Evolutionary conservation across 106 monocot genomes (phyloP), one percentile per base, ranked within the genome.

Genomic region (Alisma plantagoaquatica): DNA sequence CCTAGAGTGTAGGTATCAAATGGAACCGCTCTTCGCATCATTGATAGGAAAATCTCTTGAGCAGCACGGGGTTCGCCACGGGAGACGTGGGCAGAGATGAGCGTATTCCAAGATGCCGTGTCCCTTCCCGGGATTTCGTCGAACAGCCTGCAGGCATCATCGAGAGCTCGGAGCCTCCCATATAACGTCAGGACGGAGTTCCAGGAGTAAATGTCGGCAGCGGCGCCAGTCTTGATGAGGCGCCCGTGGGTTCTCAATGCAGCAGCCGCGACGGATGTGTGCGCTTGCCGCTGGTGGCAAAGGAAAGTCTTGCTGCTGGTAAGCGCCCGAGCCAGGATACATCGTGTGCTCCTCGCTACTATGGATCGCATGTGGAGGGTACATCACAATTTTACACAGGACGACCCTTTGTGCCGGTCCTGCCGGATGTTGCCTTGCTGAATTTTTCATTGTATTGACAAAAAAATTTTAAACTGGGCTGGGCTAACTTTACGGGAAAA

Each of bases 61-160:
- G 75, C 65, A 1, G 18, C 17, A 9, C 23, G 27, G 53, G 59
- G 26, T 22, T 17, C 27, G 4, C 53, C 57, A 18, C 31, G 58
- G n/a, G 44, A 27, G 14, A 66, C 90, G 2, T 74, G 33, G 6
- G 62, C 68, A 0, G 80, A 51, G 32, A 91, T 69, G 29, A 81
- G 55, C 2, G 80, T 51, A 54, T 91, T 91, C 84, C 84, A 84
- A 19, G 91, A 75, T 33, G 78, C 75, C 17, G 44, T 35, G 56
- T 91, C 84, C 11, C 50, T 55, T 5, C 10, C 33, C 8, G 77
- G 77, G 9, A 77, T 71, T 60, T 91, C 84, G 33, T 84, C 77
- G 70, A 91, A 91, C 71, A 91, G 46, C 30, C 70, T 71, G 25
- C 45, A 29, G 29, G 80, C 77, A 3, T 62, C 41, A 0, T 4